A percentile compares a stretch with the other conserved stretches of the same genome.
Conservation (phyloP, 805 yeast genomes). For the Starmerella tilneyi region DNA sequence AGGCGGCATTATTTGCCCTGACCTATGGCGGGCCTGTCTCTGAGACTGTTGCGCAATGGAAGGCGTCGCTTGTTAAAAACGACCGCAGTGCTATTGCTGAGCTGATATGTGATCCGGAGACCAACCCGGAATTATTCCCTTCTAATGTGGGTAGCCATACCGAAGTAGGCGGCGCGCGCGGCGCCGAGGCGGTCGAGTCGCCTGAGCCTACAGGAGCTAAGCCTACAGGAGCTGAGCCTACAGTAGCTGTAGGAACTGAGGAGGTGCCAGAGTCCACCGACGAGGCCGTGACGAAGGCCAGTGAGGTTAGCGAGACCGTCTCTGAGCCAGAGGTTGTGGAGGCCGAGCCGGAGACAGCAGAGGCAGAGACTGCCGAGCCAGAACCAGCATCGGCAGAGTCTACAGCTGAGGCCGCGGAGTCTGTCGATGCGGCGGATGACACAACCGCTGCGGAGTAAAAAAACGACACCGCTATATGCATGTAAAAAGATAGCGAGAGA, state of each 20-base stretch:
- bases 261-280: not conserved
- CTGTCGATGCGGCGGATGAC: not conserved
- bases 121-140: conserved; percentile 1
- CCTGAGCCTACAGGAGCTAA: conserved; percentile 14
- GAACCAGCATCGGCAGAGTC: not conserved
- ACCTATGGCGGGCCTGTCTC: conserved; percentile 51
- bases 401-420: not conserved
- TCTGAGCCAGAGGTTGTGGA: not conserved
- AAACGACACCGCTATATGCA: too few species aligned
- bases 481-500: too few species aligned
- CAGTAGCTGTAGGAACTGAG: conserved; percentile 1
- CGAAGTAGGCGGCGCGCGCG: conserved; percentile 3
- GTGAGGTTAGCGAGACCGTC: not conserved
- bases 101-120: conserved; percentile 35
- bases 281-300: not conserved
- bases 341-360: too few species aligned
- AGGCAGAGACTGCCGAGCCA: too few species aligned
- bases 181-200: not conserved
- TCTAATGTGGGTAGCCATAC: conserved; percentile 2
- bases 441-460: too few species aligned
- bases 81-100: conserved; percentile 53
- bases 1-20: conserved; percentile 70
- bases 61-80: conserved; percentile 39
- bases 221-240: conserved; percentile 12
- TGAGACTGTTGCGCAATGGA: conserved; percentile 58